A percentile compares a stretch with the other conserved stretches of the same genome.
phyloP scores from a whole-genome alignment of 1,139 yeast species.

The Yamadazyma songkhlaensis region DNA sequence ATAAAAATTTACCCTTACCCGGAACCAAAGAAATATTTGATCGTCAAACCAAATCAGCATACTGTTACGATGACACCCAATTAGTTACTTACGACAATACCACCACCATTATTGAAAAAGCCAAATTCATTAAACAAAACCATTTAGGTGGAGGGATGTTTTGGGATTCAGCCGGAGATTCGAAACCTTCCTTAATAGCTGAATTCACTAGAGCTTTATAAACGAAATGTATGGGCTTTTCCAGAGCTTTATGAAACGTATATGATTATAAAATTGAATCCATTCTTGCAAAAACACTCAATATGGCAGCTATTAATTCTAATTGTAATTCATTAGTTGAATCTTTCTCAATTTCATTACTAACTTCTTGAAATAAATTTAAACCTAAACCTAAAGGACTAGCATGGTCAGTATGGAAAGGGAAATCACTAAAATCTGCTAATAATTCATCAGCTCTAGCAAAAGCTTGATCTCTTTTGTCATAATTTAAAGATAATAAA shows the following conservation, averaged over 20 bases:
- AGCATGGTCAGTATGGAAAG: conserved; percentile 58
- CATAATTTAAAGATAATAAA: conserved; percentile 73
- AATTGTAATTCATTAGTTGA: conserved; percentile 60
- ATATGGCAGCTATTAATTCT: conserved; percentile 90
- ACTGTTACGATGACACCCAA: conserved; percentile 47
- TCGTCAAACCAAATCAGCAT: conserved; percentile 53
- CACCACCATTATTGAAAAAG: conserved; percentile 54
- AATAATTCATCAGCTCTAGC: conserved; percentile 89
- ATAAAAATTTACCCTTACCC: conserved; percentile 58
- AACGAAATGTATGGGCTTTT: no score
- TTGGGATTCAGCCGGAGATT: conserved; percentile 91
- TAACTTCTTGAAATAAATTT: conserved; percentile 69
- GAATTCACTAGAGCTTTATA: no score
- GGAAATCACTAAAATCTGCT: conserved; percentile 79
- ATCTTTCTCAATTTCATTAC: conserved; percentile 63
- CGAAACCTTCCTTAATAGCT: no score
- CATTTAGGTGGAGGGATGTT: conserved; percentile 83
- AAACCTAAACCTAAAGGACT: conserved; percentile 72
- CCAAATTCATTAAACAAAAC: conserved; percentile 47
- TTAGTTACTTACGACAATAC: conserved; percentile 33
- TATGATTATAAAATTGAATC: conserved; percentile 41
- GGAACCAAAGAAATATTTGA: conserved; percentile 50
- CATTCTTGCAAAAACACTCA: conserved; percentile 59
- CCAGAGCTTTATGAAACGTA: no score
- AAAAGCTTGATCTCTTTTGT: conserved; percentile 89